Percentiles rank a stretch among this genome's conserved stretches.
Conservation (phyloP, 257 asterid genomes). For the Nicotiana otophora region DNA sequence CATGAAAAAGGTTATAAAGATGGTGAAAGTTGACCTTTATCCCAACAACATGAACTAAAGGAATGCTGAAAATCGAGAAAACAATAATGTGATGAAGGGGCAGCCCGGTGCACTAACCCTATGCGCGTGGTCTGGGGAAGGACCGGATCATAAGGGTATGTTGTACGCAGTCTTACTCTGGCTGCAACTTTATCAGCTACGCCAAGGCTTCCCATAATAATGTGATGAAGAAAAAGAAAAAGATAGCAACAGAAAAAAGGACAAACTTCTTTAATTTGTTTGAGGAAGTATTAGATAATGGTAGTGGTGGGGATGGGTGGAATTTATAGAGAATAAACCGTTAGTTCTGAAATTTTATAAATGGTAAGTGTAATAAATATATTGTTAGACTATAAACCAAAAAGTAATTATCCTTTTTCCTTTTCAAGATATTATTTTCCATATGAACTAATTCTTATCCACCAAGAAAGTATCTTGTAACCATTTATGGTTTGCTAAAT, state of each 20-base stretch:
- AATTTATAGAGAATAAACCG: background rate
- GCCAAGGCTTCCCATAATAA: too few species aligned
- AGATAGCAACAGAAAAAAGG: background rate
- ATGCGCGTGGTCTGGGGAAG: too few species aligned
- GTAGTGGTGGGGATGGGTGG: background rate
- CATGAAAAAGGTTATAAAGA: background rate
- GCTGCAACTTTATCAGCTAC: too few species aligned
- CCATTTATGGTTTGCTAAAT: background rate
- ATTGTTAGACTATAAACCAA: background rate
- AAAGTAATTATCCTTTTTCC: background rate
- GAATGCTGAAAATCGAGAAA: background rate
- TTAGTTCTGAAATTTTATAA: background rate
- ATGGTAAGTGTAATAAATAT: background rate
- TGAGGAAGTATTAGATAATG: background rate
- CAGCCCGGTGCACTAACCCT: too few species aligned
- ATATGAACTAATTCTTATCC: slow-evolving; percentile 1
- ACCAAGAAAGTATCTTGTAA: background rate
- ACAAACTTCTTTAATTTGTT: background rate
- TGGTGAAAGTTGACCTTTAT: background rate
- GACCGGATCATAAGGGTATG: too few species aligned
- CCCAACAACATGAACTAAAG: background rate
- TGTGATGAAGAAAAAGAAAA: background rate
- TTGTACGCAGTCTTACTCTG: too few species aligned
- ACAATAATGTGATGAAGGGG: too few species aligned
- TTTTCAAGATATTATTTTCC: background rate